Conservation (phyloP, 1,139 yeast species). For the Yamadazyma dushanensis region DNA sequence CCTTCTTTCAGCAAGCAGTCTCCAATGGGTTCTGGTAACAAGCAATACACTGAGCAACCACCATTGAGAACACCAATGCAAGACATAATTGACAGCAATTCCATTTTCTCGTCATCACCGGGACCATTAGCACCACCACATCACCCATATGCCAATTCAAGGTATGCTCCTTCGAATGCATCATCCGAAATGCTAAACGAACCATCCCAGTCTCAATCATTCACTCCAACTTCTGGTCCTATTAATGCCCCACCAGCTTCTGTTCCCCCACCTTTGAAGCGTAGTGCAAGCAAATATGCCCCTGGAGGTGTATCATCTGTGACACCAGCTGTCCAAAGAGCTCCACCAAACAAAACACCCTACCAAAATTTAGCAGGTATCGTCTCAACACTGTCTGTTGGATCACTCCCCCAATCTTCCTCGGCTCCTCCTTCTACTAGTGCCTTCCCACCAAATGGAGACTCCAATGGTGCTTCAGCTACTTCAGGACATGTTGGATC, state of each 20-base stretch:
- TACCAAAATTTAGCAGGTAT: constrained; percentile 16
- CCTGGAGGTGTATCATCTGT: constrained; percentile 10
- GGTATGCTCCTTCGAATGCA: constrained; percentile 30
- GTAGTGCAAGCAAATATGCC: constrained; percentile 15
- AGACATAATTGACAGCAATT: constrained; percentile 12
- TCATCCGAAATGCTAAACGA: constrained; percentile 21
- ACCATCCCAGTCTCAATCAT: constrained; percentile 10
- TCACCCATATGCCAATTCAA: constrained; percentile 13
- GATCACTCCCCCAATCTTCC: constrained; percentile 3
- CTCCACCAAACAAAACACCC: constrained; percentile 9
- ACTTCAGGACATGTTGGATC: constrained; percentile 4
- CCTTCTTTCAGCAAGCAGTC: constrained; percentile 6
- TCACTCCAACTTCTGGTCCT: constrained; percentile 3
- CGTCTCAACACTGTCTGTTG: constrained; percentile 16
- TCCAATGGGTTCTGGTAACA: constrained; percentile 4
- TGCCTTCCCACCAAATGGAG: background rate
- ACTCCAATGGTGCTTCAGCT: background rate
- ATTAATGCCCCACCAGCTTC: constrained; percentile 2
- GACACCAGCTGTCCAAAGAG: constrained; percentile 8
- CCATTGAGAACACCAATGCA: constrained; percentile 14
- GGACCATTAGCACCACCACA: constrained; percentile 2
- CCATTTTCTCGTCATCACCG: constrained; percentile 11
- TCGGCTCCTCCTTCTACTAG: background rate
- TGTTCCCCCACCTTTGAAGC: constrained; percentile 11
- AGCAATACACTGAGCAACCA: constrained; percentile 1